Evolutionary conservation across 495 filamentous ascomycete genomes (phyloP).

Genomic region (Rhypophila decipiens): DNA sequence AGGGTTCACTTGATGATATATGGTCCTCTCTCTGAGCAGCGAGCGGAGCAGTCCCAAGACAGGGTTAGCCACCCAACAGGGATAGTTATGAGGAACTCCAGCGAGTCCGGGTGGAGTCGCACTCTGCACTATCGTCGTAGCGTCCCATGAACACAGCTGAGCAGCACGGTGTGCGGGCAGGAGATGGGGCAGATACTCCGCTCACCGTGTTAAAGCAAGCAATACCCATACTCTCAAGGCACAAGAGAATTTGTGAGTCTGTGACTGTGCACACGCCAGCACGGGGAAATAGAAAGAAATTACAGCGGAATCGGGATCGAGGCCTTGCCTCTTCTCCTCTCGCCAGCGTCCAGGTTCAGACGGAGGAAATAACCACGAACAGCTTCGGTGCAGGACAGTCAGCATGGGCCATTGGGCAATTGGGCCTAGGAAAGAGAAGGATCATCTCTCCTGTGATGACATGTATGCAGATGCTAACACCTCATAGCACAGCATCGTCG

Average conservation of each 20-base stretch:
- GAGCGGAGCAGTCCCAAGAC: slow-evolving; percentile 11
- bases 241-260: no score
- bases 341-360: not conserved
- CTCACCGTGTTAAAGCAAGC: not conserved
- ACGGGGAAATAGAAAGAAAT: not conserved
- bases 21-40: slow-evolving; percentile 20
- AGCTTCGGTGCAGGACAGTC: no score
- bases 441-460: no score
- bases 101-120: slow-evolving; percentile 26
- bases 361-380: no score
- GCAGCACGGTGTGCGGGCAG: slow-evolving; percentile 2
- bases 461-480: no score
- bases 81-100: slow-evolving; percentile 7
- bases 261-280: no score
- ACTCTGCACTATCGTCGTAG: slow-evolving; percentile 16
- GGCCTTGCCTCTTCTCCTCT: not conserved
- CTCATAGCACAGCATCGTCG: not conserved
- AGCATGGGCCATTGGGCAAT: no score
- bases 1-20: slow-evolving; percentile 29
- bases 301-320: not conserved
- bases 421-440: no score
- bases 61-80: slow-evolving; percentile 25
- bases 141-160: slow-evolving; percentile 1
- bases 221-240: no score
- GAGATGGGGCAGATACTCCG: not conserved